Base-by-base conservation (phyloP, 2,329 filamentous ascomycete species). In the Blumeria graminis region DNA sequence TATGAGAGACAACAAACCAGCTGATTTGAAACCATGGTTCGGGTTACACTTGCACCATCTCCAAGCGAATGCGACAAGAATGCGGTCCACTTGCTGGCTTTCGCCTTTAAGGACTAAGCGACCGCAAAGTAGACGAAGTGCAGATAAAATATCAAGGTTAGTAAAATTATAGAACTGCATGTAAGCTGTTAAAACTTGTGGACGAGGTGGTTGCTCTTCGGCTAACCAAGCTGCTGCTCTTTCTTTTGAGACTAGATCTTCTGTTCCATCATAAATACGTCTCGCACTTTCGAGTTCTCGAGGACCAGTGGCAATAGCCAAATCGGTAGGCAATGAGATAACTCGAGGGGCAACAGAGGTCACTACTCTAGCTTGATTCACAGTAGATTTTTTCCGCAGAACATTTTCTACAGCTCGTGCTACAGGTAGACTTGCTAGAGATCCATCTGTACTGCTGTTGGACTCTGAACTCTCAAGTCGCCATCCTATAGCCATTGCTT, bases 41-140 rank as follows among this genome's bases (percentile, higher is more conserved):
- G 85, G 79, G 66, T 98, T 98, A 73, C 89, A 95, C 62, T 85
- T 78, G 67, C 87, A 94, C 92, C 92, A 98, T 59, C 90, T 76
- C 61, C 80, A 81, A 3, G 92, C 86, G 63, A 96, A 90, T 18
- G 85, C 83, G 63, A 93, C 86, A 60, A 98, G 71, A 58, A 98
- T 90, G 36, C 92, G 84, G 67, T 98, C 92, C 18, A 98, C 86
- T 68, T 98, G 90, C 69, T 98, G 92, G 2, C 89, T 94, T 70
- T 98, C 92, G 43, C 86, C 92, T 62, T 86, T 85, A 57, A 98
- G 74, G 4, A 92, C 75, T 28, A 96, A 74, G 35, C 86, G 82
- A 56, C 78, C 78, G 67, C 92, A 98, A 32, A 98, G 75, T 58
- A 82, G 78, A 32, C 92, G 81, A 60, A 96, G 74, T 7, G 86